Percentiles rank a stretch among this genome's conserved stretches.
phyloP scores from a whole-genome alignment of 164 flowering plant species.

The Stephania cephalantha region DNA sequence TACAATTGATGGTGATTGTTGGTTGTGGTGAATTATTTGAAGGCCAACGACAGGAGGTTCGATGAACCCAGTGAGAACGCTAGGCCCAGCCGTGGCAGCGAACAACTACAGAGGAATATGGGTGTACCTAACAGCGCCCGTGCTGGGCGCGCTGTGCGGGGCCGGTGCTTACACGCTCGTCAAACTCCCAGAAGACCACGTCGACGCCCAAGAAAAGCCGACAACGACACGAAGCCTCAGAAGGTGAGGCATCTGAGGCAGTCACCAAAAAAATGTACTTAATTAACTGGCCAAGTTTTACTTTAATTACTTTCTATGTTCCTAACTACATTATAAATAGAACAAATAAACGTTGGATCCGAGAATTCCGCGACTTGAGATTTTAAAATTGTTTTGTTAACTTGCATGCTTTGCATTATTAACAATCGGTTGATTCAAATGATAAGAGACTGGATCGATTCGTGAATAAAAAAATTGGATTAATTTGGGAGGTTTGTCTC shows the following conservation, averaged over 20 bases:
- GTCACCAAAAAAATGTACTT: background rate
- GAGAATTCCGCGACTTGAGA: background rate
- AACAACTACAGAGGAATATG: slow-evolving; percentile 71
- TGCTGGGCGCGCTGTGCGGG: slow-evolving; percentile 65
- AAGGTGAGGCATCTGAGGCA: slow-evolving; percentile 17
- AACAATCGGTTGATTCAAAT: too few species aligned
- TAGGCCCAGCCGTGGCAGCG: slow-evolving; percentile 85
- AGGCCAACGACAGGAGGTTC: slow-evolving; percentile 70
- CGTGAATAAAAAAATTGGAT: too few species aligned
- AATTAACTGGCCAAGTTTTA: too few species aligned
- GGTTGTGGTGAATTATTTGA: background rate
- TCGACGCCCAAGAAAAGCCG: slow-evolving; percentile 25
- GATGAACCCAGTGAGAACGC: slow-evolving; percentile 85
- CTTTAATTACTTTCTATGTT: too few species aligned
- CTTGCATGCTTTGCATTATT: too few species aligned
- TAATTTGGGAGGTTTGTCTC: too few species aligned
- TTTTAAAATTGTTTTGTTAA: background rate
- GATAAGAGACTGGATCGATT: too few species aligned
- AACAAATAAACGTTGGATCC: background rate
- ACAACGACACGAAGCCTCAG: slow-evolving; percentile 35
- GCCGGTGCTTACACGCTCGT: slow-evolving; percentile 63
- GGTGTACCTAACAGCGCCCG: slow-evolving; percentile 74
- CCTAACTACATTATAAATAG: background rate
- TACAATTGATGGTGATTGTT: too few species aligned
- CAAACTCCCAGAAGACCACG: slow-evolving; percentile 47